Base-by-base conservation (phyloP, 1,139 yeast species). In the Yamadazyma atmosphaerica region DNA sequence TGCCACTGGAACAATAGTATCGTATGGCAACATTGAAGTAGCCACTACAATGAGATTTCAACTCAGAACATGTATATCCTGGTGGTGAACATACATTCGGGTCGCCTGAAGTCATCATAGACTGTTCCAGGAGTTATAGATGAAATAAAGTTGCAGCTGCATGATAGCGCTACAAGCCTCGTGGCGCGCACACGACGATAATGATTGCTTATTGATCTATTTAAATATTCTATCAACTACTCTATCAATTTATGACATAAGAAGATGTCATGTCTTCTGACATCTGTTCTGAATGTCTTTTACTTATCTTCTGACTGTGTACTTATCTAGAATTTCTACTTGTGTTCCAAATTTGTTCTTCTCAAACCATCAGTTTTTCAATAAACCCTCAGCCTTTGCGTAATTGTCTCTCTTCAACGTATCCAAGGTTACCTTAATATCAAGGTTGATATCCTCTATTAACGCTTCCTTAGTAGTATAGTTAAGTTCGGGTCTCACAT, bases 381-480 rank as follows among this genome's bases (percentile, higher is more conserved):
- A 15, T 12, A 27, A 28, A 4, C 15, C 6, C 8, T 19, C 18
- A 16, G 39, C 39, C 24, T 41, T 32, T 23, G 42, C 26, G 39
- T 61, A 66, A 4, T 40, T 49, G 2, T 52, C 56, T 23, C 40
- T 54, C 8, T 46, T 45, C 34, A 86, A 65, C 3, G 77, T 72
- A 22, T 68, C 65, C 33, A 68, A 53, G 0, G 96, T 89, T 22
- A 83, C 81, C 41, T 72, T 64, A 25, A 90, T 87, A 58, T 94
- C 99, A 22, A 73, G 68, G 42, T 86, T 76, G 37, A 94, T 94
- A 59, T 92, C 98, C 27, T 77, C 77, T 37, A 90, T 87, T 51
- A 94, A 68, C 0, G 94, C 96, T 47, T 92, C 97, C 48, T 81
- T 73, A 4, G 95, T 81, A 10, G 89, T 84, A 56, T 89, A 94